These are phyloP conservation scores for Fusarium goolgardi DNA, from an alignment of 2,329 filamentous ascomycete species.

Conservation along the genomic window DNA sequence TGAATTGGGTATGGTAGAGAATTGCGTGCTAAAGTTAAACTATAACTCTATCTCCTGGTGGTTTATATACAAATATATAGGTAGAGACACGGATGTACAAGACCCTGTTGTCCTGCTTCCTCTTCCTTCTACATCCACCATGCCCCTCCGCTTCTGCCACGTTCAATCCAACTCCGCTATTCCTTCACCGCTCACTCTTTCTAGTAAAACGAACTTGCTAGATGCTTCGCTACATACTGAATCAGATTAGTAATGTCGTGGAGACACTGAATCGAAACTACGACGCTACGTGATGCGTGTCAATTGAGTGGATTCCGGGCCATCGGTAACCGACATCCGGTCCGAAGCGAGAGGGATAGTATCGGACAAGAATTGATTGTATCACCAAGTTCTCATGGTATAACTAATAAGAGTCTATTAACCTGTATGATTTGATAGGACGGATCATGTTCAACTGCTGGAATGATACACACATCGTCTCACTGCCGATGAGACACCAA, in stretches of 20 bases:
- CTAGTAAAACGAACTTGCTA: constrained; percentile 19
- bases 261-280: neutral
- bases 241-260: constrained; percentile 33
- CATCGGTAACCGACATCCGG: constrained; percentile 28
- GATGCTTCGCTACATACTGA: constrained; percentile 23
- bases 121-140: neutral
- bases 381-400: neutral
- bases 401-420: neutral
- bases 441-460: neutral
- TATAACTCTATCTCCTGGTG: neutral
- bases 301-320: constrained; percentile 11
- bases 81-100: neutral
- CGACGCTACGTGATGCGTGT: constrained; percentile 7
- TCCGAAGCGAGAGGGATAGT: constrained; percentile 11
- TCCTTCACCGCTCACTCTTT: constrained; percentile 25
- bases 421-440: neutral
- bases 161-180: neutral
- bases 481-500: neutral
- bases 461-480: neutral
- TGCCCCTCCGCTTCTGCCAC: constrained; percentile 6
- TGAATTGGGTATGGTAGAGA: constrained; percentile 22
- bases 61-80: constrained; percentile 16
- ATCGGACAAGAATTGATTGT: neutral
- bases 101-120: too few species aligned
- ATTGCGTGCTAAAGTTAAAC: constrained; percentile 38